A percentile compares a stretch with the other conserved stretches of the same genome.
Evolutionary conservation across 805 yeast genomes (phyloP).

Genomic region (Suhomyces kilbournensis): DNA sequence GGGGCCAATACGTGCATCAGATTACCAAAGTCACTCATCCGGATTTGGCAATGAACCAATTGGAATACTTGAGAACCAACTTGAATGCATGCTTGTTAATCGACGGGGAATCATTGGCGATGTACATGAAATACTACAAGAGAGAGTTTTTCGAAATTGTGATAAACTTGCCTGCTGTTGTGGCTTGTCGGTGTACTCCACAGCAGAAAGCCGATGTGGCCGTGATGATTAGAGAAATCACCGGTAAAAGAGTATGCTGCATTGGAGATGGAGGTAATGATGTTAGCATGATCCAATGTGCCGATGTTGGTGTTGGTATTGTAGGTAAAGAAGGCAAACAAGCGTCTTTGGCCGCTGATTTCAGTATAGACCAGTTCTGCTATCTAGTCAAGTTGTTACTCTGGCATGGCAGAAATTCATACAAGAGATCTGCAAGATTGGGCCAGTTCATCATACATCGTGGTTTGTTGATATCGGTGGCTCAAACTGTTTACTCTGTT

Average conservation of each 20-base stretch:
- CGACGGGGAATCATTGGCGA: slow-evolving; percentile 88
- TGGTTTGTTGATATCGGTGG: slow-evolving; percentile 88
- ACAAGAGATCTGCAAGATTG: slow-evolving; percentile 90
- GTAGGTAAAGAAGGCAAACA: slow-evolving; percentile 99
- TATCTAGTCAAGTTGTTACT: slow-evolving; percentile 79
- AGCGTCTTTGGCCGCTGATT: slow-evolving; percentile 96
- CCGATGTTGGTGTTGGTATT: slow-evolving; percentile 98
- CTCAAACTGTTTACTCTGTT: slow-evolving; percentile 90
- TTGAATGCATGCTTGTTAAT: slow-evolving; percentile 73
- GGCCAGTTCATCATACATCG: slow-evolving; percentile 96
- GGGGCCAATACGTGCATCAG: slow-evolving; percentile 92
- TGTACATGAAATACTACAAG: slow-evolving; percentile 59
- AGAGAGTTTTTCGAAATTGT: slow-evolving; percentile 77
- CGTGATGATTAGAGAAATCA: slow-evolving; percentile 64
- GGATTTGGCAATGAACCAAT: slow-evolving; percentile 66
- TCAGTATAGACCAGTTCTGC: slow-evolving; percentile 88
- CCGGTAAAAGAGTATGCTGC: slow-evolving; percentile 91
- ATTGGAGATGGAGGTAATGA: slow-evolving; percentile 99
- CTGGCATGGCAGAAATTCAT: slow-evolving; percentile 98
- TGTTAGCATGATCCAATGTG: slow-evolving; percentile 97
- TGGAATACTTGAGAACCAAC: slow-evolving; percentile 68
- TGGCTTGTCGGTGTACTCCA: slow-evolving; percentile 98
- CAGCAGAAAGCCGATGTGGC: slow-evolving; percentile 98
- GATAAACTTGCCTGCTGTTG: slow-evolving; percentile 83
- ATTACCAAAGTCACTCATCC: slow-evolving; percentile 65